Evolutionary conservation across 768 basidiomycete genomes (phyloP), one percentile per base, ranked within the genome.

Genomic region (Trametes villosa): DNA sequence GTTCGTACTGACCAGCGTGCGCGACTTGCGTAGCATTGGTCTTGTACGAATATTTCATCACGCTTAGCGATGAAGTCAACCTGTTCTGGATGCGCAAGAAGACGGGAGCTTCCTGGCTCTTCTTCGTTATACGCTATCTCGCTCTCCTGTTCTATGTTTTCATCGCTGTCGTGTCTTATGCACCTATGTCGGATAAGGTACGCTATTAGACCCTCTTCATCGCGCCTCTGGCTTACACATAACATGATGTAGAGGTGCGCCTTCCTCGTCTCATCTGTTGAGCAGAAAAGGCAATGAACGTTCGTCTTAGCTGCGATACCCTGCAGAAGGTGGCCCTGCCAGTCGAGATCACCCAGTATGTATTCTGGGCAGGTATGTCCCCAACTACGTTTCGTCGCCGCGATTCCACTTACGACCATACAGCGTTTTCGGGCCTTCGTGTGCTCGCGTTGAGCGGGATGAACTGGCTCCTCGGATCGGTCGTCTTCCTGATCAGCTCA

Each of bases 401-500:
- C 47, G 7, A 18, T 49, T 1, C n/a, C 18, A 17, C 26, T 22
- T 20, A 20, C 24, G 9, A 27, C 36, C 36, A 24, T 13, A 55
- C 33, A 59, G 58, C 29, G 7, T 59, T 59, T 47, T 59, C 51
- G 12, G 44, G 29, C 7, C 34, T 59, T 7, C 58, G 51, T n/a
- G 51, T 41, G 0, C 34, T 59, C 7, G 58, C 58, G 1, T 33
- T 53, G 26, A 45, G 30, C 20, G 41, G 40, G 26, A 26, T 36
- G 45, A 22, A 26, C 49, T 53, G 45, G 51, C 20, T 18, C 12
- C 26, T 59, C 24, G 51, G 44, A 0, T 8, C 24, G 6, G 3
- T 34, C 9, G 52, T 48, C 18, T 47, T 59, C 30, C 12, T 48
- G 3, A 13, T 59, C 1, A 38, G 44, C 4, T 12, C 40, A 3